phyloP scores from a whole-genome alignment of 1,284 basidiomycete genomes.

The Pascua guehoae region DNA sequence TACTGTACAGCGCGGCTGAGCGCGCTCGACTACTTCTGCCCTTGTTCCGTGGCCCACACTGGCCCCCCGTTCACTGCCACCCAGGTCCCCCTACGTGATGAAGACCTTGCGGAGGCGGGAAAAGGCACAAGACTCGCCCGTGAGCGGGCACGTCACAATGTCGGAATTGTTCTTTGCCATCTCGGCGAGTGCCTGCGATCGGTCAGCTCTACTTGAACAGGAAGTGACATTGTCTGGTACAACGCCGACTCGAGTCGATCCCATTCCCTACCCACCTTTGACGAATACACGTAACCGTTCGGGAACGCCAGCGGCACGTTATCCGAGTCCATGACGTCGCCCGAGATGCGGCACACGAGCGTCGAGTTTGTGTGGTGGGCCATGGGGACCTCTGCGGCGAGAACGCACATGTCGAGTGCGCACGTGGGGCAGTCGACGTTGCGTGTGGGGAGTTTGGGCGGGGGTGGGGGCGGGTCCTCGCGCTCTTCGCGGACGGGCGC shows the following conservation, averaged over 20 bases:
- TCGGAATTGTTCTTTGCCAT: conserved; percentile 70
- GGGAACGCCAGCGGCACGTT: conserved; percentile 90
- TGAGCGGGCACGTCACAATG: conserved; percentile 77
- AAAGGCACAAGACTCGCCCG: conserved; percentile 64
- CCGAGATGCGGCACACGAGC: conserved; percentile 84
- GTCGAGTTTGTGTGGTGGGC: conserved; percentile 94
- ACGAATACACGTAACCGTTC: conserved; percentile 87
- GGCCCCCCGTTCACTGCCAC: too few relatives aligned
- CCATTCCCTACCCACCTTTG: too few relatives aligned
- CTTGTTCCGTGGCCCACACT: too few relatives aligned
- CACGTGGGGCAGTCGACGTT: conserved; percentile 92
- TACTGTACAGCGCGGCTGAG: too few relatives aligned
- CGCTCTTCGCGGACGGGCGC: conserved; percentile 2
- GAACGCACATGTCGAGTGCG: conserved; percentile 65
- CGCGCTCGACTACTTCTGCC: too few relatives aligned
- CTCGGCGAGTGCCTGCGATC: conserved; percentile 68
- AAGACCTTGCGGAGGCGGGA: conserved; percentile 75
- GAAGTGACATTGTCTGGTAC: too few relatives aligned
- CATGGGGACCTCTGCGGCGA: conserved; percentile 83
- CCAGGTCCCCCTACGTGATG: conserved; percentile 46
- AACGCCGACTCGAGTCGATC: too few relatives aligned
- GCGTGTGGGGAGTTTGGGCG: conserved; percentile 52
- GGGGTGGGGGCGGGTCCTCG: conserved; percentile 4
- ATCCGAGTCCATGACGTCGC: conserved; percentile 90
- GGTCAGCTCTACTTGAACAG: not conserved